Conservation (phyloP, 352 stramenopile species). For the Halophytophthora batemanensis region DNA sequence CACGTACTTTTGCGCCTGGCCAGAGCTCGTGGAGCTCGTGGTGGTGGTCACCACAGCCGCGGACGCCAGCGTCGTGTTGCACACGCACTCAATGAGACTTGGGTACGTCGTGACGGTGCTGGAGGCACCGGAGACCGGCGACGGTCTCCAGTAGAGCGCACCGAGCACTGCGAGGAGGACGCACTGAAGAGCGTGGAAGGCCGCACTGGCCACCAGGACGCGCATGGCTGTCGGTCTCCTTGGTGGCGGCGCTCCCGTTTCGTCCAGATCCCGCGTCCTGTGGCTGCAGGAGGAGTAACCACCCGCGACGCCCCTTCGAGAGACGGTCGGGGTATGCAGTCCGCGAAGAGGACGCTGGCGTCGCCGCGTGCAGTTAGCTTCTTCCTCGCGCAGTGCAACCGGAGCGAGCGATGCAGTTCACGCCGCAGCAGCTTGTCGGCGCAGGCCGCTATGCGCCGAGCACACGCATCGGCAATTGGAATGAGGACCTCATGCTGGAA, state of each 20-base stretch:
- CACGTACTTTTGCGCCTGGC: slow-evolving; percentile 50
- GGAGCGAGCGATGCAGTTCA: slow-evolving; percentile 74
- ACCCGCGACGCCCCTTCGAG: too few relatives aligned
- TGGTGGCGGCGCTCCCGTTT: too few relatives aligned
- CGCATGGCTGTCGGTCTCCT: too few relatives aligned
- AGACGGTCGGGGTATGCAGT: too few relatives aligned
- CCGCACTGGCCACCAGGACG: too few relatives aligned
- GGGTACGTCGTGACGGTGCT: slow-evolving; percentile 36
- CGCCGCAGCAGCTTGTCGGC: slow-evolving; percentile 86
- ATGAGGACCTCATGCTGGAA: slow-evolving; percentile 88
- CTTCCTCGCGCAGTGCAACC: too few relatives aligned
- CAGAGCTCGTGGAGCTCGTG: slow-evolving; percentile 23
- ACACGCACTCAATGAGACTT: slow-evolving; percentile 73
- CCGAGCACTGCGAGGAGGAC: neutral
- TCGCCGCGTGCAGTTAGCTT: too few relatives aligned
- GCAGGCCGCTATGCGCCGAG: slow-evolving; percentile 72
- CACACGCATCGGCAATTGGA: slow-evolving; percentile 89
- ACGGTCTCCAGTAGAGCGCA: too few relatives aligned
- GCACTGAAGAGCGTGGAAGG: too few relatives aligned
- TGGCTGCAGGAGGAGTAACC: too few relatives aligned
- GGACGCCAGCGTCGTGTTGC: slow-evolving; percentile 60
- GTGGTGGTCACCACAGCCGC: slow-evolving; percentile 49
- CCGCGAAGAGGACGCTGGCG: too few relatives aligned
- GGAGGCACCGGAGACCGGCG: slow-evolving; percentile 7
- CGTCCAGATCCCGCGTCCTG: too few relatives aligned